Evolutionary conservation across 1,139 yeast genomes (phyloP).

Genomic region (Yamadazyma diddensiae): DNA sequence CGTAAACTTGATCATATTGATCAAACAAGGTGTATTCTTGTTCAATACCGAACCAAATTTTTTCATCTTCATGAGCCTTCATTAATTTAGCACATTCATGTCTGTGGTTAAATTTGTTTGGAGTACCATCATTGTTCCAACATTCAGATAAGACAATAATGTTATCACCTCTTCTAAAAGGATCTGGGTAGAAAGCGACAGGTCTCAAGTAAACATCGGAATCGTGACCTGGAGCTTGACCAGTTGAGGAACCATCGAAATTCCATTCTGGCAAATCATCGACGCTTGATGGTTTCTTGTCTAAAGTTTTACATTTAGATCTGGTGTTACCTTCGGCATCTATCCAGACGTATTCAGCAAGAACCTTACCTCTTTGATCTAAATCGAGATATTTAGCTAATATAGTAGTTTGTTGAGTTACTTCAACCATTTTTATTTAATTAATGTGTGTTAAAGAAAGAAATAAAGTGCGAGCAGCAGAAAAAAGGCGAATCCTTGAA

Average conservation of each 20-base stretch:
- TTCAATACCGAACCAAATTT: constrained; percentile 97
- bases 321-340: constrained; percentile 91
- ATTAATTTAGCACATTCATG: constrained; percentile 95
- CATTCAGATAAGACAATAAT: constrained; percentile 92
- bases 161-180: constrained; percentile 97
- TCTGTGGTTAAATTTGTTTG: constrained; percentile 97
- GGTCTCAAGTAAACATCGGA: constrained; percentile 95
- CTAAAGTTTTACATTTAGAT: constrained; percentile 89
- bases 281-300: constrained; percentile 62
- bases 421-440: constrained; percentile 31
- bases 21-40: constrained; percentile 98
- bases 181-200: constrained; percentile 90
- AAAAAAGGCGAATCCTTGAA: constrained; percentile 2
- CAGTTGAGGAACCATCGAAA: constrained; percentile 98
- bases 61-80: constrained; percentile 84
- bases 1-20: constrained; percentile 84
- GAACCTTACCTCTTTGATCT: constrained; percentile 79
- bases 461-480: background rate
- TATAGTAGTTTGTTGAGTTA: constrained; percentile 69
- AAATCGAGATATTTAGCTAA: constrained; percentile 80
- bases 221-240: constrained; percentile 98
- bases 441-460: background rate
- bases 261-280: constrained; percentile 98
- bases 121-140: constrained; percentile 98
- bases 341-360: constrained; percentile 98